Evolutionary conservation across 257 asterid species (phyloP), one percentile per base, ranked within the genome.

Genomic region (Solanum virginianum): DNA sequence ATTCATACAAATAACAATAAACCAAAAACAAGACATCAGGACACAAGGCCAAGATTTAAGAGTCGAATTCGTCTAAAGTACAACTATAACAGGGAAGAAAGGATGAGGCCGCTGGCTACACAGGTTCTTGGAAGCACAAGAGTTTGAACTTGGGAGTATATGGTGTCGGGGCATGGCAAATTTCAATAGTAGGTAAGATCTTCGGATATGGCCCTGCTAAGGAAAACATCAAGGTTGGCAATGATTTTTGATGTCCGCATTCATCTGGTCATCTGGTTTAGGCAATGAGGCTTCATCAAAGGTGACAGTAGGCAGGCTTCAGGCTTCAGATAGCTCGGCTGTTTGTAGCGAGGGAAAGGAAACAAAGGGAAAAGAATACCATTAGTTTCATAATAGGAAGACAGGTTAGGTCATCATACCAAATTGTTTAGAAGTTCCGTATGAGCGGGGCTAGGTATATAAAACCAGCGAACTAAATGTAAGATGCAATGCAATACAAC

Each of bases 191-290:
- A 88, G 95, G 94, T 88, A 91, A 86, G 89, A 87, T 91, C 98
- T 90, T 88, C 98, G 89, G 93, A 86, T 89, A 90, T 92, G 97
- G 96, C 90, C 94, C 94, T 89, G 89, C 90, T 92, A 93, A 88
- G 88, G 90, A 89, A 91, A 93, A 94, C 97, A 90, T 93, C 97
- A 90, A 91, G 94, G 92, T 91, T 90, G 96, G 95, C 95, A 92
- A 90, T 94, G 83, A 89, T 85, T 91, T 88, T 92, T 93, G 90
- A 92, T 90, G 92, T 89, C 90, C 91, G 89, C 94, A 86, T 87
- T 90, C 95, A 91, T 91, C 98, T 90, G 97, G 94, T 88, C 99
- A 90, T 92, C 98, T 80, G 99, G 98, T 95, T 95, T 90, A 91
- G 98, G 96, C 97, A 87, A 87, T 93, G 92, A 91, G 98, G 98